Base-by-base conservation (phyloP, 2,329 filamentous ascomycete genomes). In the Colletotrichum phormii region DNA sequence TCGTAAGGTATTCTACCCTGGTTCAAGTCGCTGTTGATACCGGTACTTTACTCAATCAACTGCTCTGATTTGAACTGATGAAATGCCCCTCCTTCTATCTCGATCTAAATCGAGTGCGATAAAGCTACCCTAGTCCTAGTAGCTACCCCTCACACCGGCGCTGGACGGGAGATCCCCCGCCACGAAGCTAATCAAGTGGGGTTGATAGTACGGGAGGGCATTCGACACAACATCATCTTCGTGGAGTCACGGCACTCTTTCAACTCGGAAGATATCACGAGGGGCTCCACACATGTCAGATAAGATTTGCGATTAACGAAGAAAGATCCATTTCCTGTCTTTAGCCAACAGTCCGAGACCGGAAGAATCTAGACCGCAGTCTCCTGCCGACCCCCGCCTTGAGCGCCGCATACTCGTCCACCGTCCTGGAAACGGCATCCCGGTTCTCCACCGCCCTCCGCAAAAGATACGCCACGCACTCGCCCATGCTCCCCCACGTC, bases 381-480 rank as follows among this genome's bases (percentile, higher is more conserved):
- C 80, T 68, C 74, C 78, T 77, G 66, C 76, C 68, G 5, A 74
- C 75, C 76, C 81, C 80, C 26, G 67, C 53, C 75, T 80, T 81
- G 12, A 81, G 64, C 0, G 80, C 79, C 2, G 54, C 18, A 8
- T 80, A 81, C 72, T 81, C 80, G 42, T 80, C 77, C 53, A 71
- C 37, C 15, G 80, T 81, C 51, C 80, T 75, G 1, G 77, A 78
- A 5, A 80, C 81, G 11, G 82, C 82, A 72, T 83, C 78, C 29
- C 76, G 71, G 72, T 80, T 79, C 75, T 79, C 78, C 12, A 75
- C 74, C 13, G 78, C 78, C 49, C 78, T 72, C 33, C 78, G 69
- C 51, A 75, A 55, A 3, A 80, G 75, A 61, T 79, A 80, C 13
- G 70, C 76, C 64, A 79, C 64, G 54, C 78, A 79, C 70, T 80